Evolutionary conservation across 257 asterid species (phyloP), one percentile per base, ranked within the genome.

Genomic region (Eustoma russellianum): DNA sequence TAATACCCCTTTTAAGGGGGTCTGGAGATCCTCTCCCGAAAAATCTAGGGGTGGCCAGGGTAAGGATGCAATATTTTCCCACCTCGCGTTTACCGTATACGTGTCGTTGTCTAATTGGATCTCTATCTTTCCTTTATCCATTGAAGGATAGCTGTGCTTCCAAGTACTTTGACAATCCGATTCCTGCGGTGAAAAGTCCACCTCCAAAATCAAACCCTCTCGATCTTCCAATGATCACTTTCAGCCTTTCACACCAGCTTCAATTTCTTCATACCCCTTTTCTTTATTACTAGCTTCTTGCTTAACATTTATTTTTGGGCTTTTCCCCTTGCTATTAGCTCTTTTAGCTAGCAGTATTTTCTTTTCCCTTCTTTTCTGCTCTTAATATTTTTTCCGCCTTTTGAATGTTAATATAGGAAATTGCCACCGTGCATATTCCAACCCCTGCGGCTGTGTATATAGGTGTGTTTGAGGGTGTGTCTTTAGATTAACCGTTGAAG

Each of bases 221-320:
- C 48, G 35, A 59, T 49, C 46, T 62, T 17, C 43, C 17, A 30
- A 48, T 30, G 6, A 67, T 54, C 57, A 35, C 55, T 65, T 68
- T 67, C 73, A 60, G 41, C 86, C 81, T 43, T 66, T 77, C 63
- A 41, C 50, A 64, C 63, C 72, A 33, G 47, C 56, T 58, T 76
- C 77, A 7, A 45, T 48, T 40, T 44, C 41, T 8, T 16, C 10
- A 13, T 11, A n/a, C 18, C 12, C 53, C 57, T 43, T 34, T 44
- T 41, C 38, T 41, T n/a, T 45, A 2, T 6, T 11, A 9, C 5
- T 50, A 13, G 7, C 51, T 45, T 38, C 18, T 13, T 33, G 6
- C 38, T 17, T 17, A 17, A 15, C 9, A 13, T 43, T 38, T 38
- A 9, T 38, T 38, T 38, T 11, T 38, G 43, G 43, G 5, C 59